phyloP scores from a whole-genome alignment of 2,329 filamentous ascomycete genomes.

The Fusarium brevicatenulatum region DNA sequence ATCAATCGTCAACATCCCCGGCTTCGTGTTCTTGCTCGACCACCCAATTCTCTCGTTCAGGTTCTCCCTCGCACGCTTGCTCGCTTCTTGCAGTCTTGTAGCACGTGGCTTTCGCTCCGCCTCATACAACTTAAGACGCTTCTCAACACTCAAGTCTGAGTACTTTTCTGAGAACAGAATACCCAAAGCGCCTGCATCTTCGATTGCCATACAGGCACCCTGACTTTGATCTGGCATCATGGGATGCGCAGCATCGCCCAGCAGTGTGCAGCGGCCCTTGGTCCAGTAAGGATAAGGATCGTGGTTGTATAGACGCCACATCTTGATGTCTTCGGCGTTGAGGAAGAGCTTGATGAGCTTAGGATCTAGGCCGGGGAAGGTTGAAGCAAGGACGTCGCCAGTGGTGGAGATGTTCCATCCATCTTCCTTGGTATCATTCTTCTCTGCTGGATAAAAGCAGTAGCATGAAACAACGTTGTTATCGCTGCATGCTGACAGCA shows the following conservation, averaged over 20 bases:
- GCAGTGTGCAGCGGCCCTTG: conserved; percentile 12
- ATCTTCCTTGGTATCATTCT: conserved; percentile 65
- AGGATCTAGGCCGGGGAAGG: conserved; percentile 66
- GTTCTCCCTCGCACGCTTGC: conserved; percentile 19
- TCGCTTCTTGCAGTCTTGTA: conserved; percentile 13
- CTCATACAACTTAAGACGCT: conserved; percentile 12
- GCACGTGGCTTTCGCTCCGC: conserved; percentile 7
- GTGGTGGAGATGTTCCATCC: conserved; percentile 62
- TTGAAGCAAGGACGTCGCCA: conserved; percentile 64
- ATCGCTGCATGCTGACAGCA: conserved; percentile 70
- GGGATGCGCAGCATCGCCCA: conserved; percentile 27
- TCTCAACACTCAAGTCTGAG: neutral
- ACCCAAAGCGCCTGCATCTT: conserved; percentile 2
- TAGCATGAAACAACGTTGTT: conserved; percentile 70
- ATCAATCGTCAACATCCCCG: conserved; percentile 68
- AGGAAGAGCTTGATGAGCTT: conserved; percentile 65
- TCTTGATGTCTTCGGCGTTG: conserved; percentile 67
- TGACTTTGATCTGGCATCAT: conserved; percentile 28
- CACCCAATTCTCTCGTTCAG: conserved; percentile 17
- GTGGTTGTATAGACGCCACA: conserved; percentile 66
- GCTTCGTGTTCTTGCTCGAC: conserved; percentile 56
- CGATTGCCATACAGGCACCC: conserved; percentile 10
- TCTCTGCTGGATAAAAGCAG: conserved; percentile 70
- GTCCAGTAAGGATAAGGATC: conserved; percentile 27
- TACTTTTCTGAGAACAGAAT: conserved; percentile 4